These are phyloP conservation scores for Acanthamoeba culbertsoni DNA, from an alignment of 208 protist species.

Conservation along the genomic window DNA sequence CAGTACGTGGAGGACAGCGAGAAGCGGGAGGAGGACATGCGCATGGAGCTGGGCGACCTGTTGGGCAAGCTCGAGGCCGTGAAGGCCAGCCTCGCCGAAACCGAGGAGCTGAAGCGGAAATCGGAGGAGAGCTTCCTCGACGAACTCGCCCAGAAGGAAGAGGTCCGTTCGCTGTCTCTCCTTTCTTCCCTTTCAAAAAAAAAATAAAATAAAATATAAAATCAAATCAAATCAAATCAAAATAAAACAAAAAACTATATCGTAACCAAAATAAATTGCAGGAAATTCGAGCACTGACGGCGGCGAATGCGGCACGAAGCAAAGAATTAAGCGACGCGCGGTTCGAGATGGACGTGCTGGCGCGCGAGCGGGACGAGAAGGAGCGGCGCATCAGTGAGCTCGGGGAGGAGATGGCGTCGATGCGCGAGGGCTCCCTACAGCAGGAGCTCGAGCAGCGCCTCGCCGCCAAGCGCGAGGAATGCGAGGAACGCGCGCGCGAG, in stretches of 20 bases:
- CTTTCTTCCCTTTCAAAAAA: background rate
- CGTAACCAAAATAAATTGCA: background rate
- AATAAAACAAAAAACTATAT: background rate
- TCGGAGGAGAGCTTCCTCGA: background rate
- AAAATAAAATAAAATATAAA: background rate
- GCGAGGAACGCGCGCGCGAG: background rate
- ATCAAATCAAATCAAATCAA: background rate
- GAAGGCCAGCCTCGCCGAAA: background rate
- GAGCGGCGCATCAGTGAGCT: background rate
- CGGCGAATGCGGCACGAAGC: background rate
- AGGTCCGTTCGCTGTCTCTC: background rate
- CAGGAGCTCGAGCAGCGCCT: constrained; percentile 14
- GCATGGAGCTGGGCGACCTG: background rate
- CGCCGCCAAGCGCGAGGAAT: background rate
- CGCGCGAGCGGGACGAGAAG: background rate
- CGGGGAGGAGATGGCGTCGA: background rate
- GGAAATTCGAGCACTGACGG: background rate
- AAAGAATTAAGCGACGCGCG: background rate
- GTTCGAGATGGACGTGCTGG: background rate
- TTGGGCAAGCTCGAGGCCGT: background rate
- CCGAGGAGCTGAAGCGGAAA: background rate
- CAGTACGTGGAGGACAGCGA: constrained; percentile 47
- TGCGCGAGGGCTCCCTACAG: background rate
- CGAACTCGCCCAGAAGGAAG: constrained; percentile 18
- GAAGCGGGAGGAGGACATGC: constrained; percentile 28